Evolutionary conservation across 257 asterid species (phyloP).

Genomic region (Solanum lignicaule): DNA sequence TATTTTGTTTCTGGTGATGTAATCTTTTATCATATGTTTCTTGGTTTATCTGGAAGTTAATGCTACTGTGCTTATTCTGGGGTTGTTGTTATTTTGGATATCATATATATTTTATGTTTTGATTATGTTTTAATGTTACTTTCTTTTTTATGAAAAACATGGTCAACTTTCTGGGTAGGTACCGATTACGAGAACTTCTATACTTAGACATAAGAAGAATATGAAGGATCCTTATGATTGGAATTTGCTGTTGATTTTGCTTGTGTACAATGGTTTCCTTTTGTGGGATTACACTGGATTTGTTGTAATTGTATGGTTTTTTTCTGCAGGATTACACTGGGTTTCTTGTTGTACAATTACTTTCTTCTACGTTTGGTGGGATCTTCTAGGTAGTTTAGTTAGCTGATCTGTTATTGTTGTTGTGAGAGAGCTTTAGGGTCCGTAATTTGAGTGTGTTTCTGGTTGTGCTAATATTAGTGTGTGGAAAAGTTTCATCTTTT

Average conservation of each 20-base stretch:
- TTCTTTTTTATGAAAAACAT: not conserved
- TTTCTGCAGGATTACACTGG: not conserved
- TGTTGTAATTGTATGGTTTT: not conserved
- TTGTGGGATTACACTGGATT: not conserved
- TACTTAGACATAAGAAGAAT: not conserved
- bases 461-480: not conserved
- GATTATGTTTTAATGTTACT: not conserved
- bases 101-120: not conserved
- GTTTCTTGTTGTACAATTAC: not conserved
- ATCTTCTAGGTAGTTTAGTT: not conserved
- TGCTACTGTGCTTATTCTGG: not conserved
- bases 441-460: not conserved
- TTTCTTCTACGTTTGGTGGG: not conserved
- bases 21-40: not conserved
- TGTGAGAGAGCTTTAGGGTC: not conserved
- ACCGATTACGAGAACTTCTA: not conserved
- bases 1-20: not conserved
- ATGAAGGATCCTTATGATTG: not conserved
- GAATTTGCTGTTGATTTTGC: not conserved
- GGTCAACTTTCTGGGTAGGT: not conserved
- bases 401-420: not conserved
- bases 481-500: not conserved
- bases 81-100: not conserved
- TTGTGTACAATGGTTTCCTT: not conserved
- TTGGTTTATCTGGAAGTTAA: not conserved